Base-by-base conservation (phyloP, 345 rosid species). In the Mercurialis annua region DNA sequence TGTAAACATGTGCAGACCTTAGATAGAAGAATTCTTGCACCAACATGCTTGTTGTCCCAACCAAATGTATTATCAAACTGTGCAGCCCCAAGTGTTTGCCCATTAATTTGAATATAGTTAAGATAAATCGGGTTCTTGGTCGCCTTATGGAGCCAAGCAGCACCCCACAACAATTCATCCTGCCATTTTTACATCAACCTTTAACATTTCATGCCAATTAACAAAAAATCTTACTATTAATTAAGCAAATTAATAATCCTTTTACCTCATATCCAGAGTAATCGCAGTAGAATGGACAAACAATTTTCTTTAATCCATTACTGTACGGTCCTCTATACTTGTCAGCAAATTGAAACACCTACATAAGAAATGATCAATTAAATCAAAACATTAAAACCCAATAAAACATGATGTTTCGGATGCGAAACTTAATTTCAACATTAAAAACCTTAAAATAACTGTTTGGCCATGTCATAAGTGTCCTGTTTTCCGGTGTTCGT, bases 301-400 rank as follows among this genome's bases (percentile, higher is more conserved):
- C 89, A 31, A 26, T 55, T 2, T 43, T 74, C 66, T 74, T 78
- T 68, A 85, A 16, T 47, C 86, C 82, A 42, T 81, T 66, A 78
- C 85, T 85, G 71, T 85, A 85, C 11, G 86, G 58, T 70, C 86
- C 89, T 81, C 85, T 79, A 67, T 85, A 78, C 71, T 62, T 81
- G 0, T 82, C 83, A 30, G 89, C 89, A 72, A 85, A 85, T 64
- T 74, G 84, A 65, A 84, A 84, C 58, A 84, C 88, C 88, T 84
- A 15, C 8, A 63, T 61, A 75, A 29, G 36, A 26, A 62, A 55
- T n/a, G n/a, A n/a, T n/a, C n/a, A n/a, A n/a, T n/a, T n/a, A n/a
- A n/a, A n/a, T n/a, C n/a, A n/a, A n/a, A n/a, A n/a, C n/a, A n/a
- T n/a, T n/a, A n/a, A n/a, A n/a, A n/a, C n/a, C n/a, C n/a, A n/a